These are phyloP conservation scores for Lavandula angustifolia DNA, from an alignment of 257 asterid species.

Conservation along the genomic window DNA sequence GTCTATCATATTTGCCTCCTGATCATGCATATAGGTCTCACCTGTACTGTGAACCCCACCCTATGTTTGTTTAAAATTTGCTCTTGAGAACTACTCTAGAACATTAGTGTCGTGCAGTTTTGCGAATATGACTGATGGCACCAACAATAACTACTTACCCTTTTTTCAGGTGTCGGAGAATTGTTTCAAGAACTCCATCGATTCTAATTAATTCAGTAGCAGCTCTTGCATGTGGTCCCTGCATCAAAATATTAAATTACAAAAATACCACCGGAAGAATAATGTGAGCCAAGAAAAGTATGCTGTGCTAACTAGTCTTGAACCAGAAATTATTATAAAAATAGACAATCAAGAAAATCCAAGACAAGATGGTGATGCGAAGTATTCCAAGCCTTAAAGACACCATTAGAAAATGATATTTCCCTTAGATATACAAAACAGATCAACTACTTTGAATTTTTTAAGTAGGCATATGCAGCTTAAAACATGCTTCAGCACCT, in stretches of 20 bases:
- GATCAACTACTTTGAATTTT: slow-evolving; percentile 5
- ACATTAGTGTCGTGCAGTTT: slow-evolving; percentile 17
- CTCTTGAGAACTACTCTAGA: slow-evolving; percentile 16
- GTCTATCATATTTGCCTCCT: slow-evolving; percentile 11
- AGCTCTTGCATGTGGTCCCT: slow-evolving; percentile 91
- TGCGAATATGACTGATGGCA: slow-evolving; percentile 1
- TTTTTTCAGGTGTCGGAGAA: slow-evolving; percentile 74
- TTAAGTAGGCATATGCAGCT: slow-evolving; percentile 11
- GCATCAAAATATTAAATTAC: slow-evolving; percentile 34
- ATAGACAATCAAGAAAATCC: not conserved
- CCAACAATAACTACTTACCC: slow-evolving; percentile 56
- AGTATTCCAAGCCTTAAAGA: not conserved
- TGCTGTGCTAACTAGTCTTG: not conserved
- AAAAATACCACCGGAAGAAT: slow-evolving; percentile 21
- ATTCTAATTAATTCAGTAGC: slow-evolving; percentile 75
- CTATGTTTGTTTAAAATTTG: not conserved
- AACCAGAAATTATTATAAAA: slow-evolving; percentile 14
- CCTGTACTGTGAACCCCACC: slow-evolving; percentile 6
- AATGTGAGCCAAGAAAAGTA: not conserved
- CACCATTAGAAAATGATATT: not conserved
- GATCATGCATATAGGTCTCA: slow-evolving; percentile 20
- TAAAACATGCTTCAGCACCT: slow-evolving; percentile 50
- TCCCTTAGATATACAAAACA: slow-evolving; percentile 6
- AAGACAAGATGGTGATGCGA: slow-evolving; percentile 1
- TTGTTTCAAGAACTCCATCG: slow-evolving; percentile 78